These are phyloP conservation scores for Dichotomocladium elegans DNA, from an alignment of 371 early-diverging fungal genomes.

Conservation along the genomic window DNA sequence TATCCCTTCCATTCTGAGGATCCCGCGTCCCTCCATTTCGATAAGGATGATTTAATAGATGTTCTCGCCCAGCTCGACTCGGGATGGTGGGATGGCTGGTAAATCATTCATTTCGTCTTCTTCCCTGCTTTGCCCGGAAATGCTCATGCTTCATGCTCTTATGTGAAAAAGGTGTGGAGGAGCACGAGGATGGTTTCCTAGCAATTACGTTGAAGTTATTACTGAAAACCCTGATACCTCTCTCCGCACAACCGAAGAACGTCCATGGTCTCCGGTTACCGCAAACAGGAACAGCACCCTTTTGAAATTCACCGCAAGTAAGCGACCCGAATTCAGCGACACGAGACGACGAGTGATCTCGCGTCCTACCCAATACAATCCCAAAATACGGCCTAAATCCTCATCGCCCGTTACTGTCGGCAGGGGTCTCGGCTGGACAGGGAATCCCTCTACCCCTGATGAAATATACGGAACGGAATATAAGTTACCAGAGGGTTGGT, in stretches of 20 bases:
- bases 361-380: background rate
- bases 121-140: too few relatives aligned
- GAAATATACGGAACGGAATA: background rate
- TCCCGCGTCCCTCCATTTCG: constrained; percentile 64
- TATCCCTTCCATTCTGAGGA: constrained; percentile 76
- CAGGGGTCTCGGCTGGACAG: constrained; percentile 13
- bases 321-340: background rate
- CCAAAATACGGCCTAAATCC: constrained; percentile 7
- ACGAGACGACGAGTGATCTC: too few relatives aligned
- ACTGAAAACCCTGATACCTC: background rate
- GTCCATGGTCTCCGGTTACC: background rate
- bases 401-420: constrained; percentile 3
- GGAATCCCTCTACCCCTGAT: constrained; percentile 3
- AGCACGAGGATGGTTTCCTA: constrained; percentile 84
- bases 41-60: constrained; percentile 75
- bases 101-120: background rate
- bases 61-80: constrained; percentile 79
- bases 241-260: too few relatives aligned
- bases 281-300: background rate
- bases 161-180: constrained; percentile 40
- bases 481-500: constrained; percentile 39
- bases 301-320: background rate
- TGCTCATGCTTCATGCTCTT: background rate
- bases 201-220: constrained; percentile 68
- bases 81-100: constrained; percentile 92